Evolutionary conservation across 1,139 yeast genomes (phyloP).

Genomic region (Pichia terricola): DNA sequence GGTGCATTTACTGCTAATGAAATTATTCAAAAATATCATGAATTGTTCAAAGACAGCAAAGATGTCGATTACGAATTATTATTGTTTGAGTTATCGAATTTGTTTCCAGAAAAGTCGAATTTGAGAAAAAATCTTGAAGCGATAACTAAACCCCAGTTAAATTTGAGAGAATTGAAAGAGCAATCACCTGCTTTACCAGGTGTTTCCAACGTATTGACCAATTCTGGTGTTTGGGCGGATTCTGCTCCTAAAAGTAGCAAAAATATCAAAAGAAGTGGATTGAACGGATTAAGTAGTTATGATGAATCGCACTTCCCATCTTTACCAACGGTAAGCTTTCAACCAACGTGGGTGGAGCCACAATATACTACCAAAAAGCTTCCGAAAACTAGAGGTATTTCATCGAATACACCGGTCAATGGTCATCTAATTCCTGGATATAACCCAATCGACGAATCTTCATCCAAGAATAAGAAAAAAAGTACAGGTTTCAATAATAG

Average conservation of each 20-base stretch:
- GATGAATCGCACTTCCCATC: neutral
- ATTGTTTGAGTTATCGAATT: slow-evolving; percentile 46
- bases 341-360: neutral
- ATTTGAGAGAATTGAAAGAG: slow-evolving; percentile 23
- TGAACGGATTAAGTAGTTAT: neutral
- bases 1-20: slow-evolving; percentile 40
- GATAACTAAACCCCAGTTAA: slow-evolving; percentile 14
- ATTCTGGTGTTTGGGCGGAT: neutral
- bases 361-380: neutral
- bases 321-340: neutral
- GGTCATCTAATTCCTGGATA: slow-evolving; percentile 19
- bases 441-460: slow-evolving; percentile 5
- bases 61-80: slow-evolving; percentile 44
- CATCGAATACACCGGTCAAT: slow-evolving; percentile 14
- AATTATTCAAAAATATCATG: slow-evolving; percentile 40
- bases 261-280: neutral
- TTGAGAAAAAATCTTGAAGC: slow-evolving; percentile 26
- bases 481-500: neutral
- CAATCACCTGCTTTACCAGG: slow-evolving; percentile 51
- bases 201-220: slow-evolving; percentile 6
- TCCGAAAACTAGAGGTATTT: slow-evolving; percentile 13
- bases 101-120: slow-evolving; percentile 34
- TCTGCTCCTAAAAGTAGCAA: neutral
- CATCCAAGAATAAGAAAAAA: neutral
- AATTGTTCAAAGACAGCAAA: slow-evolving; percentile 37